Conservation (phyloP, 2,329 filamentous ascomycete species). For the Parastagonospora avenae region DNA sequence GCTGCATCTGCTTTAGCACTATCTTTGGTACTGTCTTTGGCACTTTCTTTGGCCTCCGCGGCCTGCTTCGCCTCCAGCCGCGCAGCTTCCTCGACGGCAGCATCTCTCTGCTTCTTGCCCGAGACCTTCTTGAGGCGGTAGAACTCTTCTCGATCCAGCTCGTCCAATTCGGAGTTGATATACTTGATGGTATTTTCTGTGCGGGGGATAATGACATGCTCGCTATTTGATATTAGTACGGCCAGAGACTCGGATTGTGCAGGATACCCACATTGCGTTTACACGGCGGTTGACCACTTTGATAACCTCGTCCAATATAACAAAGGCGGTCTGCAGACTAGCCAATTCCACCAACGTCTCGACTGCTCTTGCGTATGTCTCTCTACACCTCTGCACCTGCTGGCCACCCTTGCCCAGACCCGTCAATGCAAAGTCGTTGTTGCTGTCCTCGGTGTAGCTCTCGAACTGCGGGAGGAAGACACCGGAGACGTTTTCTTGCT, state of each 20-base stretch:
- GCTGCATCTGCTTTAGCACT: slow-evolving; percentile 34
- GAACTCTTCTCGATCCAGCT: slow-evolving; percentile 97
- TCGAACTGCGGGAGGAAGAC: slow-evolving; percentile 94
- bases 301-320: slow-evolving; percentile 97
- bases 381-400: slow-evolving; percentile 91
- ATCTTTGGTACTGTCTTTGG: slow-evolving; percentile 1
- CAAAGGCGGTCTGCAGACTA: slow-evolving; percentile 95
- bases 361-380: slow-evolving; percentile 94
- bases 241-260: neutral
- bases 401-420: slow-evolving; percentile 96
- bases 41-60: slow-evolving; percentile 33
- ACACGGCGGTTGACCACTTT: slow-evolving; percentile 99
- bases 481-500: slow-evolving; percentile 98
- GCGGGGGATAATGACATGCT: slow-evolving; percentile 94
- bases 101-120: slow-evolving; percentile 66
- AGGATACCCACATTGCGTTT: slow-evolving; percentile 78
- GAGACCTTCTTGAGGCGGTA: slow-evolving; percentile 95
- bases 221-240: slow-evolving; percentile 54
- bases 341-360: slow-evolving; percentile 95
- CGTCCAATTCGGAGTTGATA: slow-evolving; percentile 97
- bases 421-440: slow-evolving; percentile 94
- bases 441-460: slow-evolving; percentile 84
- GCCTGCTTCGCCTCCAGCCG: slow-evolving; percentile 47
- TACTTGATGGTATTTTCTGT: slow-evolving; percentile 99
- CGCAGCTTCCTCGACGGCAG: slow-evolving; percentile 46